These are phyloP conservation scores for Globisporangium middletonii DNA, from an alignment of 352 stramenopile species.

Conservation along the genomic window DNA sequence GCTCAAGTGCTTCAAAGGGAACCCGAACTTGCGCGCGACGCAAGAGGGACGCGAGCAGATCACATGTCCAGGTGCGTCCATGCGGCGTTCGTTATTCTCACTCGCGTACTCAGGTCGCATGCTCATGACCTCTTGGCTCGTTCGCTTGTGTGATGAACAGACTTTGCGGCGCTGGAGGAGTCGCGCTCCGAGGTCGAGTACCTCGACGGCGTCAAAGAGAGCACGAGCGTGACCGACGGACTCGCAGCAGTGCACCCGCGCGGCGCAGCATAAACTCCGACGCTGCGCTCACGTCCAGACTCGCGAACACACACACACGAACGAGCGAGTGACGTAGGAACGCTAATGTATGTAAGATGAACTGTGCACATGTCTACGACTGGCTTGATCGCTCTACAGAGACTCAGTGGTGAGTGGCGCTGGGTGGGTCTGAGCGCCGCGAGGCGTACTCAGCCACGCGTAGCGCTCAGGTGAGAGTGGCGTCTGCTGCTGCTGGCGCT, in stretches of 20 bases:
- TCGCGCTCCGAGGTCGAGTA: slow-evolving; percentile 47
- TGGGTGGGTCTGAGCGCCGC: too few relatives aligned
- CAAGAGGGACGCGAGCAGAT: slow-evolving; percentile 30
- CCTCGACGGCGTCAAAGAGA: slow-evolving; percentile 28
- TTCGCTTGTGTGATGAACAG: slow-evolving; percentile 13
- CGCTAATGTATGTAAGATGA: slow-evolving; percentile 2
- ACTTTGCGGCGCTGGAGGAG: slow-evolving; percentile 58
- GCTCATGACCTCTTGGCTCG: background rate
- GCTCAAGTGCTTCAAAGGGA: slow-evolving; percentile 52
- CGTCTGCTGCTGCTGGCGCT: background rate
- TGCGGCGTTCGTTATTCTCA: background rate
- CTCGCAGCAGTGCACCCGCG: slow-evolving; percentile 26
- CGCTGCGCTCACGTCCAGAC: too few relatives aligned
- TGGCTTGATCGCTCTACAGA: background rate
- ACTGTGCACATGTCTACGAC: background rate
- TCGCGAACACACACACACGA: background rate
- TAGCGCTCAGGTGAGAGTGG: background rate
- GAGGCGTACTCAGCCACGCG: background rate
- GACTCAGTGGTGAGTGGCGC: too few relatives aligned
- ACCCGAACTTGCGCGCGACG: slow-evolving; percentile 45
- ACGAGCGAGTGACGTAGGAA: background rate
- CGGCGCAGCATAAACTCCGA: slow-evolving; percentile 2
- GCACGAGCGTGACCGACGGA: slow-evolving; percentile 1
- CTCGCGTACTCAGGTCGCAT: background rate
- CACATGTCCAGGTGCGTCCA: slow-evolving; percentile 43